Conservation (phyloP, 1,284 basidiomycete species). For the Moniliella sp. region DNA sequence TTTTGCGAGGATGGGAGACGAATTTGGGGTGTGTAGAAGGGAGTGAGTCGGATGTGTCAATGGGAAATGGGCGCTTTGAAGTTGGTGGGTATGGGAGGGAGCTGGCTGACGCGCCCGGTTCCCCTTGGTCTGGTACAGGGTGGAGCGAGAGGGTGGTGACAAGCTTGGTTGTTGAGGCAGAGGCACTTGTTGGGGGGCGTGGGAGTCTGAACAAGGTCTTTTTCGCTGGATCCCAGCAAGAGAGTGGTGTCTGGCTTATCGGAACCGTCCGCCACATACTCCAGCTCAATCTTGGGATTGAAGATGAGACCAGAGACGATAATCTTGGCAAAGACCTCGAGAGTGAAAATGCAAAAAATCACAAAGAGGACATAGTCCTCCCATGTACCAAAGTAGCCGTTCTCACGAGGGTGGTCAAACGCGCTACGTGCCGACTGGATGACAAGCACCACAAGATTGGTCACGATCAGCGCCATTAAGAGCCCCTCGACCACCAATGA, state of each 20-base stretch:
- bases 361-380: conserved; percentile 60
- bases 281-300: conserved; percentile 44
- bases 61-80: too few relatives aligned
- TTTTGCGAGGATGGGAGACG: neutral
- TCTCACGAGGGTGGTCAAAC: conserved; percentile 36
- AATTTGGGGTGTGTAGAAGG: neutral
- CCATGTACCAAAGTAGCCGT: conserved; percentile 66
- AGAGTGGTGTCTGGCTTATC: too few relatives aligned
- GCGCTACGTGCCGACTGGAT: conserved; percentile 48
- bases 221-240: too few relatives aligned
- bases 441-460: conserved; percentile 61
- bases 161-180: too few relatives aligned
- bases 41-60: neutral
- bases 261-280: too few relatives aligned
- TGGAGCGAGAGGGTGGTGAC: neutral
- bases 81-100: too few relatives aligned
- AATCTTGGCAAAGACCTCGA: conserved; percentile 72
- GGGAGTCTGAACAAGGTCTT: too few relatives aligned
- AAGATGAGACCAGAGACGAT: conserved; percentile 73
- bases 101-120: neutral
- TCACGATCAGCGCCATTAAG: conserved; percentile 61
- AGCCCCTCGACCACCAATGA: conserved; percentile 58
- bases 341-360: conserved; percentile 67
- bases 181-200: too few relatives aligned
- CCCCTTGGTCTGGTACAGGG: neutral